These are phyloP conservation scores for Beauveria sp. DNA, from an alignment of 2,329 filamentous ascomycete genomes.

Conservation along the genomic window DNA sequence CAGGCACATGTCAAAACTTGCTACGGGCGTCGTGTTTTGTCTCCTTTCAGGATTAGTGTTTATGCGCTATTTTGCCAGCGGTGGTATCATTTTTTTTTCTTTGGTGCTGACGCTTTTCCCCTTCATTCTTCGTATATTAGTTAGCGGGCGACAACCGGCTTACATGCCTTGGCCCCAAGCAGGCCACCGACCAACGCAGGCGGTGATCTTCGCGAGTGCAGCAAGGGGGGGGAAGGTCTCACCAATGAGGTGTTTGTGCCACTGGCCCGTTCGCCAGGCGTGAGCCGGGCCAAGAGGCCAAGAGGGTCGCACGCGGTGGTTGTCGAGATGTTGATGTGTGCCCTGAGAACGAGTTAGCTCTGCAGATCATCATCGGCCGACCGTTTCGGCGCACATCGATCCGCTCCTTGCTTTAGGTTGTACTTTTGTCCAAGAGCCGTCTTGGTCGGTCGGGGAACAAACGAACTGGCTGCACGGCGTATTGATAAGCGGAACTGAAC, in stretches of 20 bases:
- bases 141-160: conserved; percentile 11
- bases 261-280: neutral
- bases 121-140: conserved; percentile 1
- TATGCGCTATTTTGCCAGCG: conserved; percentile 4
- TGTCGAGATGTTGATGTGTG: neutral
- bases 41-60: conserved; percentile 7
- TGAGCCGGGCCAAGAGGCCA: neutral
- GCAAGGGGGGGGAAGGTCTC: neutral
- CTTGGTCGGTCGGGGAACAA: neutral
- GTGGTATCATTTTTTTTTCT: conserved; percentile 1
- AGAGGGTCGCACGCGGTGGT: neutral
- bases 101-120: conserved; percentile 4
- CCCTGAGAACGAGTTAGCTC: neutral
- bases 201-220: neutral
- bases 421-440: neutral
- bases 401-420: neutral
- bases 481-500: neutral
- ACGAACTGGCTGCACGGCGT: neutral
- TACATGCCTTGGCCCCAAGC: conserved; percentile 4
- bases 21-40: conserved; percentile 1
- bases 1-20: neutral
- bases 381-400: neutral
- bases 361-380: neutral
- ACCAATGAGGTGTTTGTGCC: neutral
- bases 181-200: neutral